These are phyloP conservation scores for Talaromyces thailandensis DNA, from an alignment of 495 filamentous ascomycete genomes.

Conservation along the genomic window DNA sequence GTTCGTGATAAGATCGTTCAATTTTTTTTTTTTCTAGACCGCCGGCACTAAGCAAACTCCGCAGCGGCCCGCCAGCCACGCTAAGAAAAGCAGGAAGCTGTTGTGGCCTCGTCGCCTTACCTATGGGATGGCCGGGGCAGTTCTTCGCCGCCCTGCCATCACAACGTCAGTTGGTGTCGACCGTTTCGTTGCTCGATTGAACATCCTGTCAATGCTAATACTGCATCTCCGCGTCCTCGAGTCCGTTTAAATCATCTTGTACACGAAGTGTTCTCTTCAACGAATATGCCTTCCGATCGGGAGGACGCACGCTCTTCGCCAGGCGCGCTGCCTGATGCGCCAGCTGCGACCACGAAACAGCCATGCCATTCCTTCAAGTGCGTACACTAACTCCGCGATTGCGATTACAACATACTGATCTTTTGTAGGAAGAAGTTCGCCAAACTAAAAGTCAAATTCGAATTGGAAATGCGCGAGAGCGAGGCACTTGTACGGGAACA, in stretches of 20 bases:
- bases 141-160: neutral
- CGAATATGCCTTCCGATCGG: conserved; percentile 23
- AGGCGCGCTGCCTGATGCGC: conserved; percentile 26
- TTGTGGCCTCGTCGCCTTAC: neutral
- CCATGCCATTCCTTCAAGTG: conserved; percentile 38
- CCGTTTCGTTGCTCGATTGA: neutral
- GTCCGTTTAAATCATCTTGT: neutral
- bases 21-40: neutral
- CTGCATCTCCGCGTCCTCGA: neutral
- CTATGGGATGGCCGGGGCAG: neutral
- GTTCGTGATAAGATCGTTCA: neutral
- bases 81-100: neutral
- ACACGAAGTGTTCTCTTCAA: conserved; percentile 1
- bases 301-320: conserved; percentile 17
- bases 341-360: conserved; percentile 24
- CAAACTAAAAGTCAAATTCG: conserved; percentile 82
- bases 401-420: neutral
- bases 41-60: neutral
- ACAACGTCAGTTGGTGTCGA: neutral
- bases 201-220: neutral
- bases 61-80: neutral
- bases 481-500: conserved; percentile 70
- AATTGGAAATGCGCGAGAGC: conserved; percentile 70
- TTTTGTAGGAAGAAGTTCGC: conserved; percentile 79
- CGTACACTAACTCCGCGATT: neutral